Conservation (phyloP, 148 eudicot species). For the Rhododendron vialii region DNA sequence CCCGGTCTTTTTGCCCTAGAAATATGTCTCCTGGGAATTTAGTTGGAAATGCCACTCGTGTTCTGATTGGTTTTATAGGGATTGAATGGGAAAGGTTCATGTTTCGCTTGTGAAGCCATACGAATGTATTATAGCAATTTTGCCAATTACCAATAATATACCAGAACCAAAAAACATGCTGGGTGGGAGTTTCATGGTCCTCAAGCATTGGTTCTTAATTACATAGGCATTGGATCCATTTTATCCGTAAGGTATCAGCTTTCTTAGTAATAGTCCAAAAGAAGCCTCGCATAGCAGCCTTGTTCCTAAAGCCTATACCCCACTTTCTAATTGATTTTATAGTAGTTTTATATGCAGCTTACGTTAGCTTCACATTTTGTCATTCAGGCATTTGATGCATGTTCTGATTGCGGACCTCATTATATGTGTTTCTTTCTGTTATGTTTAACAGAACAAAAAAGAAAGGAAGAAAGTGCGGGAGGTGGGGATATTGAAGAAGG, state of each 20-base stretch:
- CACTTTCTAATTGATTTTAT: no score
- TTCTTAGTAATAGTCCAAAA: neutral
- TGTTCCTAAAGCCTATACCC: neutral
- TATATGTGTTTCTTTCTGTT: neutral
- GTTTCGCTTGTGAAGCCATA: neutral
- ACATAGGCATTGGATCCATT: neutral
- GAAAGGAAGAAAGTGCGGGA: conserved; percentile 97
- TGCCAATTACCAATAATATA: neutral
- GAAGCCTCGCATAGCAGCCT: neutral
- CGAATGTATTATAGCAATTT: neutral
- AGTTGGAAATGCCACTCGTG: neutral
- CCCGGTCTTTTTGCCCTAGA: neutral
- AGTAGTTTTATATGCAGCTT: neutral
- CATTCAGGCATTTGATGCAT: neutral
- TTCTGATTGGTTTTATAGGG: neutral
- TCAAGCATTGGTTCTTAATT: neutral
- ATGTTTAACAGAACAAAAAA: conserved; percentile 76
- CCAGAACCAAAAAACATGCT: neutral
- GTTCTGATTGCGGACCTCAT: neutral
- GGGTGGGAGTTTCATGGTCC: neutral
- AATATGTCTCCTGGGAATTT: neutral
- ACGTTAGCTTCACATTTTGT: neutral
- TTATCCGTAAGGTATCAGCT: neutral
- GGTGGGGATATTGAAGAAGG: conserved; percentile 96
- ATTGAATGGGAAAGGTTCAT: neutral